A percentile compares a stretch with the other conserved stretches of the same genome.
phyloP scores from a whole-genome alignment of 495 filamentous ascomycete genomes.

The Penicillium soppii region DNA sequence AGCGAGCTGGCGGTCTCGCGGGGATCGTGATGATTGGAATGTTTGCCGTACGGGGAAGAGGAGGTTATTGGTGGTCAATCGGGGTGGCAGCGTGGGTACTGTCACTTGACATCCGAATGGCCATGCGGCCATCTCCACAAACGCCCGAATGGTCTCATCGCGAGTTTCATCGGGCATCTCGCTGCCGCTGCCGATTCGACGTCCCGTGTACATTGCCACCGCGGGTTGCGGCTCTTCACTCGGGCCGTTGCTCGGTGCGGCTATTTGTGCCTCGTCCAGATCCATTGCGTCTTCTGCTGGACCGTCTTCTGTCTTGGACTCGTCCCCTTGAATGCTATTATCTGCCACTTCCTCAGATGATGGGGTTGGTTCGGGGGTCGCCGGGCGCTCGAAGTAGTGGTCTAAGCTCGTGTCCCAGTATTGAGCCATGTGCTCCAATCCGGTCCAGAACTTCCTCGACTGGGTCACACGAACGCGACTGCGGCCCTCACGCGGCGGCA shows the following conservation, averaged over 20 bases:
- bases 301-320: background rate
- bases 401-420: constrained; percentile 66
- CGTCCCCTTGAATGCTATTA: constrained; percentile 3
- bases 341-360: constrained; percentile 18
- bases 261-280: constrained; percentile 21
- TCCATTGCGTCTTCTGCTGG: constrained; percentile 31
- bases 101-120: constrained; percentile 74
- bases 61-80: constrained; percentile 55
- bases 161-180: constrained; percentile 78
- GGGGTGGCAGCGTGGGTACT: constrained; percentile 60
- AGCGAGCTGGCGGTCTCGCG: constrained; percentile 65
- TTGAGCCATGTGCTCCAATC: constrained; percentile 56
- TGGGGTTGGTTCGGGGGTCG: constrained; percentile 23
- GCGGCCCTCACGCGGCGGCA: constrained; percentile 39
- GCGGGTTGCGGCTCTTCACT: constrained; percentile 2
- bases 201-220: constrained; percentile 46
- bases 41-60: constrained; percentile 53
- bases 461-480: constrained; percentile 49
- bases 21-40: constrained; percentile 63
- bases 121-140: constrained; percentile 78
- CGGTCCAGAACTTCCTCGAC: constrained; percentile 60
- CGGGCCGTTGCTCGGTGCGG: background rate
- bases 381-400: constrained; percentile 47
- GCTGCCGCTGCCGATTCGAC: constrained; percentile 59
- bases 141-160: constrained; percentile 64